These are phyloP conservation scores for Spizellomyces sp. DNA, from an alignment of 192 early-diverging fungal genomes.

Conservation along the genomic window DNA sequence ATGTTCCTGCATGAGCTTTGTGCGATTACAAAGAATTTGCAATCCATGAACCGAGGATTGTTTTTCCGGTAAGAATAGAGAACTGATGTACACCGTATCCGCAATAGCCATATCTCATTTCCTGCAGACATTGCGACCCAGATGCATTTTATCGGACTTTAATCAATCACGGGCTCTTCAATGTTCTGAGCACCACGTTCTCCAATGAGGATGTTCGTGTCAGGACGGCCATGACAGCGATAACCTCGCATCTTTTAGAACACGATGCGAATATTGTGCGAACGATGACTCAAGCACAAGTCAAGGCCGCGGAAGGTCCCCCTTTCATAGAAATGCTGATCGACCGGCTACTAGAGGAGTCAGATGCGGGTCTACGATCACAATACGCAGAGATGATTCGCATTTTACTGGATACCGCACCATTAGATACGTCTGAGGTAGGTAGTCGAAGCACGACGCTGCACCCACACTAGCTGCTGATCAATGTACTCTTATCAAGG, in stretches of 20 bases:
- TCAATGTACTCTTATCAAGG: background rate
- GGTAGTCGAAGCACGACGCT: background rate
- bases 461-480: too few species aligned
- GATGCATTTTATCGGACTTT: slow-evolving; percentile 58
- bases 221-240: slow-evolving; percentile 66
- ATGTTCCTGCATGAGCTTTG: slow-evolving; percentile 82
- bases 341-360: slow-evolving; percentile 59
- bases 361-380: slow-evolving; percentile 66
- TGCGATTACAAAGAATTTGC: slow-evolving; percentile 71
- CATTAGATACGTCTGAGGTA: slow-evolving; percentile 39
- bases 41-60: slow-evolving; percentile 56
- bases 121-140: slow-evolving; percentile 8
- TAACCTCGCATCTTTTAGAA: slow-evolving; percentile 74
- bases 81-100: background rate
- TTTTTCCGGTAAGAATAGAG: slow-evolving; percentile 61
- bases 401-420: slow-evolving; percentile 69
- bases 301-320: slow-evolving; percentile 40
- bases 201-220: slow-evolving; percentile 56
- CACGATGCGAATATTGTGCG: slow-evolving; percentile 79
- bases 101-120: background rate
- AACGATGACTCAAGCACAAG: slow-evolving; percentile 66
- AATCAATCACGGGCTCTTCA: slow-evolving; percentile 77
- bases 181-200: slow-evolving; percentile 72
- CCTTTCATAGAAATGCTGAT: slow-evolving; percentile 73
- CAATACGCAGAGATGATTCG: slow-evolving; percentile 78